These are phyloP conservation scores for Linum tenue DNA, from an alignment of 345 rosid genomes.

Conservation along the genomic window DNA sequence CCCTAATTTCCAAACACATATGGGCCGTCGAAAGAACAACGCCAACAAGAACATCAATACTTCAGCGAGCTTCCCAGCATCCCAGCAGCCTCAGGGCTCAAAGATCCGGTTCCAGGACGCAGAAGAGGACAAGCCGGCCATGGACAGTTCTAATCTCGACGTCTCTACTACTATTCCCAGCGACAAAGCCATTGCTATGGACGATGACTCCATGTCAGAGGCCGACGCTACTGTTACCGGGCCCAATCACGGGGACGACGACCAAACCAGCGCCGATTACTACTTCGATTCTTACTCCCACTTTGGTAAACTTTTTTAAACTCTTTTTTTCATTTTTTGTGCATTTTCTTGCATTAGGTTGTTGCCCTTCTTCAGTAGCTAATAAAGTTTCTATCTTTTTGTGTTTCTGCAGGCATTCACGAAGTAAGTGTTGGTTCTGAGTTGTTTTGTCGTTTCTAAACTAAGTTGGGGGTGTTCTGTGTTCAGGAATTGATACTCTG, in stretches of 20 bases:
- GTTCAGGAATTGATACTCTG: no score
- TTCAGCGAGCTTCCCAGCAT: background rate
- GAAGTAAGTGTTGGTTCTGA: conserved; percentile 60
- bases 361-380: background rate
- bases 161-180: conserved; percentile 14
- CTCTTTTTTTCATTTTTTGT: background rate
- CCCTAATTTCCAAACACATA: background rate
- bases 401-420: conserved; percentile 72
- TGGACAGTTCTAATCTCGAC: conserved; percentile 34
- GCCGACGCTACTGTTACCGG: conserved; percentile 27
- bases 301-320: conserved; percentile 44
- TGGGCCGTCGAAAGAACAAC: background rate
- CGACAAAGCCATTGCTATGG: conserved; percentile 24
- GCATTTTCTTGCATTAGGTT: background rate
- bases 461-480: background rate
- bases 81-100: conserved; percentile 21
- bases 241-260: conserved; percentile 34
- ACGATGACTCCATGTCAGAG: conserved; percentile 47
- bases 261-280: conserved; percentile 90
- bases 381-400: background rate
- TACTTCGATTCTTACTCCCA: conserved; percentile 98
- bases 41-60: background rate
- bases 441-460: background rate
- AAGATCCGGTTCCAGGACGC: conserved; percentile 44
- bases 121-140: conserved; percentile 27